phyloP scores from a whole-genome alignment of 768 basidiomycete species.

The Auricularia sp. region DNA sequence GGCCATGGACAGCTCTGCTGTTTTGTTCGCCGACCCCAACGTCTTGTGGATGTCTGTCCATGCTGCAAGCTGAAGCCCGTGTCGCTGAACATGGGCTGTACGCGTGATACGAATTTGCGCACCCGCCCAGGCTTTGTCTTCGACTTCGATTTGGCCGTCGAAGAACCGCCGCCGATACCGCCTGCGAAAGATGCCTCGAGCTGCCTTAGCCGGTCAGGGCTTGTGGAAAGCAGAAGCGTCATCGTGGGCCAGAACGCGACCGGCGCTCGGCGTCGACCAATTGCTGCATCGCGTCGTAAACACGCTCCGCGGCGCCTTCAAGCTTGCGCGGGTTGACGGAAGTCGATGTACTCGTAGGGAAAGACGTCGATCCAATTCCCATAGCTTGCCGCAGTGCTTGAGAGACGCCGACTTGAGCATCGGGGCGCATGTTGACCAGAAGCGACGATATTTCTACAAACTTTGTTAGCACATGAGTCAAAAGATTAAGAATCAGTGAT shows the following conservation, averaged over 20 bases:
- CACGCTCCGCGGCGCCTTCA: constrained; percentile 76
- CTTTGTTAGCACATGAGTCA: no score
- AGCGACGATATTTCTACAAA: constrained; percentile 59
- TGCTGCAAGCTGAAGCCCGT: not conserved
- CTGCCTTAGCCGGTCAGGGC: constrained; percentile 63
- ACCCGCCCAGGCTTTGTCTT: not conserved
- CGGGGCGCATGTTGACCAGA: constrained; percentile 70
- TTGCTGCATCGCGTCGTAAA: constrained; percentile 70
- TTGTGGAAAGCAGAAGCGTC: constrained; percentile 61
- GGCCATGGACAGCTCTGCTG: constrained; percentile 56
- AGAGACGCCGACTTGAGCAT: constrained; percentile 64
- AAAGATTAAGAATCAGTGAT: no score
- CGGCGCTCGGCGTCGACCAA: constrained; percentile 32
- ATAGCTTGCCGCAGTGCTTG: constrained; percentile 64
- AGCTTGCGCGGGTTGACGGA: constrained; percentile 50
- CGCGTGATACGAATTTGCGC: not conserved
- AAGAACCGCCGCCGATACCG: not conserved
- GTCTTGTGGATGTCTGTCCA: constrained; percentile 43
- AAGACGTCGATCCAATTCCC: constrained; percentile 83
- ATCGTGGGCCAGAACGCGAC: constrained; percentile 73
- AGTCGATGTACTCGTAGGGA: constrained; percentile 69
- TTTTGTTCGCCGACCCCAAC: constrained; percentile 42
- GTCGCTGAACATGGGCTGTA: not conserved
- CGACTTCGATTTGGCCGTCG: not conserved
- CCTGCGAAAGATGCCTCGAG: constrained; percentile 3